Conservation (phyloP, 2,329 filamentous ascomycete genomes). For the Metarhizium rileyi region DNA sequence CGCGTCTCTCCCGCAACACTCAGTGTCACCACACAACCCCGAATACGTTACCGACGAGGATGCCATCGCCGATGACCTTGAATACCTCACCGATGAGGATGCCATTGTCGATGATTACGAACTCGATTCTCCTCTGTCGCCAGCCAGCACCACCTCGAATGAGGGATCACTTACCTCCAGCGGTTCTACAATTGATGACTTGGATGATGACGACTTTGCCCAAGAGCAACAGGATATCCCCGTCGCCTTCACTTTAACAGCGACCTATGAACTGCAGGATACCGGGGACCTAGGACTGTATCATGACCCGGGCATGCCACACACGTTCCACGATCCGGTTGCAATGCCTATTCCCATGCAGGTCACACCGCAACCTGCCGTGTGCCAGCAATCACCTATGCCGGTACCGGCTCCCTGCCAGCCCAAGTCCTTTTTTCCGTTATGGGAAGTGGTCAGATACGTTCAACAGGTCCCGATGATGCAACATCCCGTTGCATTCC, state of each 20-base stretch:
- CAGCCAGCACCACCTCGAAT: constrained; percentile 40
- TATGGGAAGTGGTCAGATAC: constrained; percentile 45
- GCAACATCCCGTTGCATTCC: constrained; percentile 40
- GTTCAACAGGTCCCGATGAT: constrained; percentile 38
- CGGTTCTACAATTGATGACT: constrained; percentile 41
- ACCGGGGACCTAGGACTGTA: constrained; percentile 28
- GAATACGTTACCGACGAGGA: constrained; percentile 41
- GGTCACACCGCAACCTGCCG: constrained; percentile 26
- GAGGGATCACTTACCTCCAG: constrained; percentile 47
- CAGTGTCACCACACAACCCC: constrained; percentile 30
- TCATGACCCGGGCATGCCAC: constrained; percentile 30
- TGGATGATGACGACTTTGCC: constrained; percentile 38
- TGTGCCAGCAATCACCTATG: constrained; percentile 20
- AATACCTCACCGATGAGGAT: constrained; percentile 40
- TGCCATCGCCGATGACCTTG: constrained; percentile 32
- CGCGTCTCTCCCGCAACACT: constrained; percentile 28
- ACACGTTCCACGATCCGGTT: constrained; percentile 34
- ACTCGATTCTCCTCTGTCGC: constrained; percentile 38
- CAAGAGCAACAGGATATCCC: constrained; percentile 32
- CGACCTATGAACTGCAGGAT: constrained; percentile 38
- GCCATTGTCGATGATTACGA: constrained; percentile 34
- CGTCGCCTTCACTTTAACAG: constrained; percentile 32
- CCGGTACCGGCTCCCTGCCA: constrained; percentile 27
- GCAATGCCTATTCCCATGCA: constrained; percentile 21
- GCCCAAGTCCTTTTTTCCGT: constrained; percentile 38